Base-by-base conservation (phyloP, 768 basidiomycete genomes). In the Calocera cornea region DNA sequence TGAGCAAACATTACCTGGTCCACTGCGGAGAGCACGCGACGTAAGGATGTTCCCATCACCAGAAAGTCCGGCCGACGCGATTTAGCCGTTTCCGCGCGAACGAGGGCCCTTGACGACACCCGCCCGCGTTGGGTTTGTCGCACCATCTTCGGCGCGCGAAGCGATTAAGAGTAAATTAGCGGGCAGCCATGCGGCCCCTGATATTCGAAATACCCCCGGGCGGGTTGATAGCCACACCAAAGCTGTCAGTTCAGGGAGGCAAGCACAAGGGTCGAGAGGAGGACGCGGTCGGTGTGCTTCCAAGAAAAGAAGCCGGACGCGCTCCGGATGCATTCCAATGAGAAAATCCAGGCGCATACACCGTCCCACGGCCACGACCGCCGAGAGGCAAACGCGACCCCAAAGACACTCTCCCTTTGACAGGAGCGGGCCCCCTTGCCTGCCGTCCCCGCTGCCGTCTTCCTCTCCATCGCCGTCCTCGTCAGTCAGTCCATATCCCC, bases 261-360 rank as follows among this genome's bases (percentile, higher is more conserved):
- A 31, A 60, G 54, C 11, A 22, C 14, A 24, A 47, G 54, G 54
- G 31, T 27, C 11, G 22, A 60, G 22, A 29, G 54, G 54, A 27
- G 22, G 54, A 33, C 11, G 27, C 24, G 54, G 31, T 29, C 27
- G 24, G 31, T 60, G 11, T 11, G 27, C 31, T 60, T 33, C 54
- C 16, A 60, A 5, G 54, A 60, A 60, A 60, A 60, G 54, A 60
- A 60, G 54, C 54, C 14, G 54, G 31, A 60, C 54, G 31, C 54
- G 54, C 54, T 60, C 31, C 54, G 54, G 54, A 60, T 60, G 54
- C 54, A 60, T 60, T 60, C 54, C 54, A 60, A 22, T 60, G 31
- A 60, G 54, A 60, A 60, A 60, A 60, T 60, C 54, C 44, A 60
- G 54, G 54, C 54, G 54, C 54, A 60, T 60, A 60, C 54, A 60